Evolutionary conservation across 805 yeast species (phyloP).

Genomic region (Candida stauntonica): DNA sequence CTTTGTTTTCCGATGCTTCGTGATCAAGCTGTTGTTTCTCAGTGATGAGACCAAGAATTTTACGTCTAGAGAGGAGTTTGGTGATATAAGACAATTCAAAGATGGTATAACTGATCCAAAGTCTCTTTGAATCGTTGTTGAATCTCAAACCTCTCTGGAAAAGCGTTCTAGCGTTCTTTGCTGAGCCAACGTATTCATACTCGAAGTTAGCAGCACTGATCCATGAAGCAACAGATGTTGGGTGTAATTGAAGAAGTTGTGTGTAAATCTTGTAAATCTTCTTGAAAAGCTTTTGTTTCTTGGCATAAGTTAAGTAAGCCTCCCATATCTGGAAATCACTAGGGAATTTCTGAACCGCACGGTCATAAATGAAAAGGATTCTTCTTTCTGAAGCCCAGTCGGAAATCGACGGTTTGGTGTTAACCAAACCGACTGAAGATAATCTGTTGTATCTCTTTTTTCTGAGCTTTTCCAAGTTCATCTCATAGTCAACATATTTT

Average conservation of each 20-base stretch:
- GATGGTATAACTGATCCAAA: conserved; percentile 85
- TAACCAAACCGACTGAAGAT: conserved; percentile 48
- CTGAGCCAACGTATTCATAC: conserved; percentile 81
- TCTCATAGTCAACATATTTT: conserved; percentile 76
- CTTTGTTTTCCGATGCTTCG: conserved; percentile 30
- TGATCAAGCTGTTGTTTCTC: conserved; percentile 63
- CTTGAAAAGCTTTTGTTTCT: conserved; percentile 61
- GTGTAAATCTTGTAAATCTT: conserved; percentile 74
- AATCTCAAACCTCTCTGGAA: conserved; percentile 83
- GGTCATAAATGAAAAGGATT: conserved; percentile 73
- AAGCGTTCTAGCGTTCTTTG: conserved; percentile 81
- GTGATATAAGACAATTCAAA: conserved; percentile 85
- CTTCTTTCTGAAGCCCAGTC: conserved; percentile 87
- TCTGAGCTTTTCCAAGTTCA: conserved; percentile 72
- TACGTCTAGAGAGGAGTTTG: conserved; percentile 77
- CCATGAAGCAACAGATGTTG: conserved; percentile 90
- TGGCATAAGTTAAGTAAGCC: conserved; percentile 63
- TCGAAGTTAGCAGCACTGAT: conserved; percentile 92
- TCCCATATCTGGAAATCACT: conserved; percentile 77
- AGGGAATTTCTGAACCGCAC: conserved; percentile 79
- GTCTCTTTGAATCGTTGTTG: conserved; percentile 62
- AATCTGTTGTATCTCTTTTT: conserved; percentile 65
- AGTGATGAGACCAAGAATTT: conserved; percentile 71
- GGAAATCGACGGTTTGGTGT: conserved; percentile 59
- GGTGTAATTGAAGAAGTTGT: conserved; percentile 77